These are phyloP conservation scores for Saccharomyces hybrid DNA, from an alignment of 1,139 yeast species.

Conservation along the genomic window DNA sequence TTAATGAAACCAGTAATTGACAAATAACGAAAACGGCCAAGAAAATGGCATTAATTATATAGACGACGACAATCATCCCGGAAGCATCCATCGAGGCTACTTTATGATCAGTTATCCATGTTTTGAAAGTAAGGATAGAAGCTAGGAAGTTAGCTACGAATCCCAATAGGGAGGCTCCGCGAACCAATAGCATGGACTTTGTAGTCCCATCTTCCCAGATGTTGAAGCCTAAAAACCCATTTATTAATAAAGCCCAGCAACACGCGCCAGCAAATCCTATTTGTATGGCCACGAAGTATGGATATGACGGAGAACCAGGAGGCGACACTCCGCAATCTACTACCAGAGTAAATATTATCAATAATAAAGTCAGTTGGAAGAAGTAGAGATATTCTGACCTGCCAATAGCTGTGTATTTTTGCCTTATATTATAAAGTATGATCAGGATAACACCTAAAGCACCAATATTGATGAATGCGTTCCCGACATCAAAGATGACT, in stretches of 20 bases:
- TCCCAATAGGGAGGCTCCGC: slow-evolving; percentile 42
- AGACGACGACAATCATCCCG: slow-evolving; percentile 61
- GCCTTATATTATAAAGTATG: slow-evolving; percentile 69
- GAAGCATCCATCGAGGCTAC: slow-evolving; percentile 39
- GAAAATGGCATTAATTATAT: slow-evolving; percentile 61
- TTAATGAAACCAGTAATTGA: slow-evolving; percentile 61
- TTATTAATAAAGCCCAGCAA: slow-evolving; percentile 58
- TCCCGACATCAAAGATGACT: slow-evolving; percentile 83
- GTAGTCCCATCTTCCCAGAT: slow-evolving; percentile 90
- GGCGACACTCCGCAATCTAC: slow-evolving; percentile 93
- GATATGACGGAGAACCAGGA: slow-evolving; percentile 65
- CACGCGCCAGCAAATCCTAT: slow-evolving; percentile 64
- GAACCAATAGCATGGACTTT: slow-evolving; percentile 50
- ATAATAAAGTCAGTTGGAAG: slow-evolving; percentile 51
- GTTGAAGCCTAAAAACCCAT: slow-evolving; percentile 78
- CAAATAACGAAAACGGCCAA: slow-evolving; percentile 55
- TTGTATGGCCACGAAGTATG: slow-evolving; percentile 81
- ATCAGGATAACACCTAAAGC: slow-evolving; percentile 56
- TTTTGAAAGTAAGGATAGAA: slow-evolving; percentile 61
- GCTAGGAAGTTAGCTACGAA: slow-evolving; percentile 62
- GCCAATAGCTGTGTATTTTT: slow-evolving; percentile 91
- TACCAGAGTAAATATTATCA: slow-evolving; percentile 57
- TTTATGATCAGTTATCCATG: slow-evolving; percentile 42
- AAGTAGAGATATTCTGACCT: slow-evolving; percentile 76
- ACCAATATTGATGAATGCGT: slow-evolving; percentile 75